Base-by-base conservation (phyloP, 345 rosid species). In the Leavenworthia alabamica region DNA sequence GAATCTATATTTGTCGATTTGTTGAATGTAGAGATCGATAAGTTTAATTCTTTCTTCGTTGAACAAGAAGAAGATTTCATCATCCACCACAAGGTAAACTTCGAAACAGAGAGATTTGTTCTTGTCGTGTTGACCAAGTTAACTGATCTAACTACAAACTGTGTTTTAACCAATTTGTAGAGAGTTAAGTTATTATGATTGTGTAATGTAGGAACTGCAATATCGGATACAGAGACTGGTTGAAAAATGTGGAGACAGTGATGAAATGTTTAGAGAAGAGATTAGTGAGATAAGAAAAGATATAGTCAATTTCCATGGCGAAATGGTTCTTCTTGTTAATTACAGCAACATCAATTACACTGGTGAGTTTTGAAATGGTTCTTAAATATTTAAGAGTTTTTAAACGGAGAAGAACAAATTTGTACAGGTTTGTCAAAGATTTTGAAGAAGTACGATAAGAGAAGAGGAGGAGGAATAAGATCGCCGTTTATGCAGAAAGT, bases 21-120 rank as follows among this genome's bases (percentile, higher is more conserved):
- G 77, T 57, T 91, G 73, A 84, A 86, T 72, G 51, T 41, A 20
- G 93, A 92, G 83, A 82, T 92, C 63, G 96, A 92, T 6, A 88
- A 92, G 81, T 88, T 92, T 37, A 92, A 92, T 60, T 80, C 73
- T 0, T 92, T 88, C 67, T 92, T 88, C 70, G 73, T 86, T 55
- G 96, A 86, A 68, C 81, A 86, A 69, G 96, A 88, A 75, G 96
- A 92, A 78, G 98, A 89, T 71, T 88, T 84, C 82, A 75, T 92
- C 67, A 88, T 88, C 72, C 73, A 77, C 31, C 88, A 84, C 29
- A 77, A 82, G 90, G 96, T 87, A 70, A 62, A 2, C 7, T 7
- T n/a, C 6, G n/a, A 49, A 35, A 7, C 33, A 66, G 16, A 52
- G 45, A 62, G 14, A 9, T 33, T 28, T 22, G 8, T 33, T 47